Percentiles rank a stretch among this genome's conserved stretches.
Conservation (phyloP, 306 rosid species). For the Pterocarpus macrocarpus region DNA sequence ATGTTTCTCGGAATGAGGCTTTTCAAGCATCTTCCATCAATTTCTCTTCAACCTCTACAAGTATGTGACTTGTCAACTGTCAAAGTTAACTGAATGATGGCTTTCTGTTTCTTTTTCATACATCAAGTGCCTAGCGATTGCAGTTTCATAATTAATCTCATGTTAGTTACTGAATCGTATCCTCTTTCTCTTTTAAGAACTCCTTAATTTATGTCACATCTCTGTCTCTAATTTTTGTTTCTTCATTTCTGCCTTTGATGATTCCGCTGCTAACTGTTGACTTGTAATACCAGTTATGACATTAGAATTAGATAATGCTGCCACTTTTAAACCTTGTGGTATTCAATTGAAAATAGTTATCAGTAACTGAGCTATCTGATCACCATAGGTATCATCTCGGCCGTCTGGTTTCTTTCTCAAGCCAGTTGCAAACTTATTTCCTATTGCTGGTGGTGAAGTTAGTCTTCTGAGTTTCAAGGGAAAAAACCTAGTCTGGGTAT, state of each 20-base stretch:
- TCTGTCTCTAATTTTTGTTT: slow-evolving; percentile 24
- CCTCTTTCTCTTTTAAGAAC: slow-evolving; percentile 38
- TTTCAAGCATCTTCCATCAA: slow-evolving; percentile 98
- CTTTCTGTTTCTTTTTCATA: slow-evolving; percentile 49
- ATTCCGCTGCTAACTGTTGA: slow-evolving; percentile 31
- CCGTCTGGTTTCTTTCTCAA: slow-evolving; percentile 89
- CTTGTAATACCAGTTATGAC: slow-evolving; percentile 10
- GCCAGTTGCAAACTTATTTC: slow-evolving; percentile 82
- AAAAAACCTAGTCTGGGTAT: slow-evolving; percentile 88
- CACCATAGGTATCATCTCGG: slow-evolving; percentile 83
- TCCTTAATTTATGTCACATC: slow-evolving; percentile 1
- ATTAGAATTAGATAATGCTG: slow-evolving; percentile 6
- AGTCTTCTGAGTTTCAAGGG: slow-evolving; percentile 92
- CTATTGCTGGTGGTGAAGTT: slow-evolving; percentile 77
- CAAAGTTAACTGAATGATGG: slow-evolving; percentile 52
- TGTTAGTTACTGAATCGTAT: slow-evolving; percentile 44
- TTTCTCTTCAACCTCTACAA: slow-evolving; percentile 84
- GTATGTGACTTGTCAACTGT: slow-evolving; percentile 68
- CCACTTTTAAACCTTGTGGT: slow-evolving; percentile 19
- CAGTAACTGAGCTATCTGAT: slow-evolving; percentile 46
- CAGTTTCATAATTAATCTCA: slow-evolving; percentile 52
- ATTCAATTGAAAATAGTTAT: slow-evolving; percentile 34
- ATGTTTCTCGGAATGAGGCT: slow-evolving; percentile 97
- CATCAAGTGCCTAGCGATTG: slow-evolving; percentile 49
- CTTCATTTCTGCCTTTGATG: slow-evolving; percentile 19